Base-by-base conservation (phyloP, 2,329 filamentous ascomycete genomes). In the Pestalotiopsis sp. region DNA sequence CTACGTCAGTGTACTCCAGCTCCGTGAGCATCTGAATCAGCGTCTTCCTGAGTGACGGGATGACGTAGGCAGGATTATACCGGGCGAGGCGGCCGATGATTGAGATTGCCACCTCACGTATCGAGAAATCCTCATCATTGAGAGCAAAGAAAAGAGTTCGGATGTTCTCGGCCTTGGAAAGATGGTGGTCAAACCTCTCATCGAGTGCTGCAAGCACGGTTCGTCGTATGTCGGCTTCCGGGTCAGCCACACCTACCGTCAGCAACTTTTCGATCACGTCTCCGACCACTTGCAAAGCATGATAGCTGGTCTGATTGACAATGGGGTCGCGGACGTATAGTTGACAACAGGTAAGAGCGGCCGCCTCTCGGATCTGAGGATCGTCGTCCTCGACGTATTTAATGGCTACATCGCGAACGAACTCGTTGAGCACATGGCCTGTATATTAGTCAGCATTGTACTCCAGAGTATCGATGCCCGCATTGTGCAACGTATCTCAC, bases 321-420 rank as follows among this genome's bases (percentile, higher is more conserved):
- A 99, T 98, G 0, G 96, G 96, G 77, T 99, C 97, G 73, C 94
- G 91, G 59, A 98, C 93, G 76, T 98, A 98, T 59, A 99, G 88
- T 78, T 99, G 97, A 76, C 97, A 99, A 80, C 96, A 98, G 4
- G 97, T 99, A 69, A 99, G 85, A 17, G 96, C 94, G 2, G 96
- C 95, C 17, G 96, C 96, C 79, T 97, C 95, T 68, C 96, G 90
- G 64, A 97, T 98, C 71, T 97, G 93, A 0, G 94, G 87, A 74
- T 97, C 97, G 73, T 98, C 95, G 71, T 97, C 96, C 73, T 99
- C 95, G 56, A 99, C 95, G 74, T 98, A 99, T 78, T 95, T 96
- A 76, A 99, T 97, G 3, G 97, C 96, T 63, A 99, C 96, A 77
- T 99, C 96, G 26, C 96, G 92, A 35, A 99, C 96, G 73, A 99